Percentiles rank a stretch among this genome's conserved stretches.
phyloP scores from a whole-genome alignment of 192 early-diverging fungal species.

The Glomus cerebriforme region DNA sequence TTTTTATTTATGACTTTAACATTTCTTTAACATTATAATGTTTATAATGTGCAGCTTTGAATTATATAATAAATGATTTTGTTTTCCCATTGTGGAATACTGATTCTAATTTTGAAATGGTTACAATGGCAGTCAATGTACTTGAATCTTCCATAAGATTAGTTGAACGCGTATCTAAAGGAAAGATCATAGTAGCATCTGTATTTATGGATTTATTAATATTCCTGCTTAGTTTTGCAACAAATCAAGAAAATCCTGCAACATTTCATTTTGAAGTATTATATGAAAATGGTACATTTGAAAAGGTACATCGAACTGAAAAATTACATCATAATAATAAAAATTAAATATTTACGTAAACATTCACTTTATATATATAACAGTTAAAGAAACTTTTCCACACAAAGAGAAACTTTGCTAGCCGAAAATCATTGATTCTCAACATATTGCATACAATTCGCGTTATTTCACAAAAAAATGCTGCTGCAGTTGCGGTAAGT shows the following conservation, averaged over 20 bases:
- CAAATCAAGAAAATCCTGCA: background rate
- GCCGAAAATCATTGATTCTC: slow-evolving; percentile 1
- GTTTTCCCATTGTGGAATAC: slow-evolving; percentile 1
- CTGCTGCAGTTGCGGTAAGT: background rate
- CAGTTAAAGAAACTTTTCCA: slow-evolving; percentile 15
- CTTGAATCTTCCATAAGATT: slow-evolving; percentile 1
- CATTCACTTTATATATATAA: background rate
- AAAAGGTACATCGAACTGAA: slow-evolving; percentile 2
- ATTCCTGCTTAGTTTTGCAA: background rate
- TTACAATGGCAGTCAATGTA: slow-evolving; percentile 8
- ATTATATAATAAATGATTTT: slow-evolving; percentile 13
- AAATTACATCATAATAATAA: background rate
- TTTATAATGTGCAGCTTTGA: background rate
- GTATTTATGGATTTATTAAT: slow-evolving; percentile 12
- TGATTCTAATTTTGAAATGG: slow-evolving; percentile 17
- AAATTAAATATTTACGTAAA: background rate
- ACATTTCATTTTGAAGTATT: background rate
- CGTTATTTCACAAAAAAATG: background rate
- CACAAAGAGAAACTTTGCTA: background rate
- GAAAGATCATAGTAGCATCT: background rate
- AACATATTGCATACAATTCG: slow-evolving; percentile 18
- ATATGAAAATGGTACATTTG: slow-evolving; percentile 6
- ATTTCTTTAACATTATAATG: background rate
- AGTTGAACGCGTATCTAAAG: background rate
- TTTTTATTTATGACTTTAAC: background rate